A percentile compares a stretch with the other conserved stretches of the same genome.
Evolutionary conservation across 345 rosid genomes (phyloP).

Genomic region (Acer saccharum): DNA sequence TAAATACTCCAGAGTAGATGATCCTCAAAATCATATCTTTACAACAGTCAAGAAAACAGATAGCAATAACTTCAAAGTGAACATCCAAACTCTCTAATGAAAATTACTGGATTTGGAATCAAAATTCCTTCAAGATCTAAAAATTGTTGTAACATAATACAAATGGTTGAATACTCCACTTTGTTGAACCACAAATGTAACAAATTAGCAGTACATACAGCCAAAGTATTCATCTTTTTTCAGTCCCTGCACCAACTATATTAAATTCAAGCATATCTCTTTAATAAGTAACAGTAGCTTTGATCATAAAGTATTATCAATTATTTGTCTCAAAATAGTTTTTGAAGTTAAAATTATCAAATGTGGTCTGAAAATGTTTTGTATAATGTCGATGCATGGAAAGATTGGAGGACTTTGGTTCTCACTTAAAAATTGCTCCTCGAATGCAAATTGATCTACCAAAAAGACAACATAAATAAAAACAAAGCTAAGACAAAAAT

Average conservation of each 20-base stretch:
- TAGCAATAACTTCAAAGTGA: not conserved
- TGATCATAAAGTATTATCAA: not conserved
- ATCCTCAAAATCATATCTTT: conserved; percentile 86
- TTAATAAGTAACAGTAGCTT: not conserved
- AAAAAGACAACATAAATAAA: not conserved
- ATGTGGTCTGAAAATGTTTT: not conserved
- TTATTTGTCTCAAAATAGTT: not conserved
- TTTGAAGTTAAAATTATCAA: not conserved
- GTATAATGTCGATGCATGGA: not conserved
- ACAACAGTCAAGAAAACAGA: conserved; percentile 49
- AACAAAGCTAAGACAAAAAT: not conserved
- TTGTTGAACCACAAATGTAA: not conserved
- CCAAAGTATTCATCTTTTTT: not conserved
- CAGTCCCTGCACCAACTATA: not conserved
- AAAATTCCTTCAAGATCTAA: not conserved
- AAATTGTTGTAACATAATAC: no score
- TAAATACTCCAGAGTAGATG: conserved; percentile 65
- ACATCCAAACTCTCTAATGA: not conserved
- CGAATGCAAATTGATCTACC: not conserved
- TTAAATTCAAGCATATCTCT: not conserved
- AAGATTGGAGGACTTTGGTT: not conserved
- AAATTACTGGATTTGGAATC: not conserved
- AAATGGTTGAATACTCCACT: not conserved
- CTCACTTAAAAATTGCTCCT: not conserved
- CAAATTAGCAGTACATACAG: not conserved